Conservation (phyloP, 2,329 filamentous ascomycete species). For the Dactylellina haptotyla region DNA sequence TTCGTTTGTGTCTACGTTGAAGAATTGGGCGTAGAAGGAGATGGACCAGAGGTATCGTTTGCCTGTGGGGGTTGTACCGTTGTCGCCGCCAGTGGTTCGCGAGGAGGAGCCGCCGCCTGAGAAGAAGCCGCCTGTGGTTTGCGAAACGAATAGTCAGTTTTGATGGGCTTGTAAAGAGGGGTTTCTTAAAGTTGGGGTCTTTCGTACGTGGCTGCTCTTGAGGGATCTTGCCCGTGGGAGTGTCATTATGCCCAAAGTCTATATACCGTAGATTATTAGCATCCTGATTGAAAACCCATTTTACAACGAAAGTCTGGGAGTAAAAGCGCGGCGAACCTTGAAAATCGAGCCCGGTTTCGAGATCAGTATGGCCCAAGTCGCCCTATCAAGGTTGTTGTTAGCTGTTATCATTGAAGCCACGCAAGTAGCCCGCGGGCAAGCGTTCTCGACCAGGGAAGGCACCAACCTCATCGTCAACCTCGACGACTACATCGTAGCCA, state of each 20-base stretch:
- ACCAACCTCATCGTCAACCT: conserved; percentile 89
- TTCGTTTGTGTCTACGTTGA: conserved; percentile 94
- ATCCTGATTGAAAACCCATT: neutral
- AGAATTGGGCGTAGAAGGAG: conserved; percentile 96
- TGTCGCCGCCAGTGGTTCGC: conserved; percentile 59
- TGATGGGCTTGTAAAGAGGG: conserved; percentile 71
- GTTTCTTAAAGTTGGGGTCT: neutral
- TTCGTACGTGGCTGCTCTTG: conserved; percentile 52
- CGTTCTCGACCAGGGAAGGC: neutral
- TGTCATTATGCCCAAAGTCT: conserved; percentile 57
- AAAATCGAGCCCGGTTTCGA: conserved; percentile 99
- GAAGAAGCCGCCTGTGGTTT: conserved; percentile 66
- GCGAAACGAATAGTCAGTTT: conserved; percentile 65
- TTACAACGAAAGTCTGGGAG: conserved; percentile 1
- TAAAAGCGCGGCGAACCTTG: conserved; percentile 80
- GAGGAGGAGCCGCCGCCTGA: conserved; percentile 61
- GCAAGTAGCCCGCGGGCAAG: neutral
- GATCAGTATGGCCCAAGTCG: conserved; percentile 95
- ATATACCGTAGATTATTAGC: conserved; percentile 30
- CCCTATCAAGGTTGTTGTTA: conserved; percentile 69
- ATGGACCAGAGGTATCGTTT: conserved; percentile 94
- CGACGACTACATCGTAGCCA: conserved; percentile 97
- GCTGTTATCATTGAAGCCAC: conserved; percentile 46
- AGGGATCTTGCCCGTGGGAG: conserved; percentile 57
- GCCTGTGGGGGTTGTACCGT: conserved; percentile 58